These are phyloP conservation scores for Penicillium maclennaniae DNA, from an alignment of 495 filamentous ascomycete genomes.

Conservation along the genomic window DNA sequence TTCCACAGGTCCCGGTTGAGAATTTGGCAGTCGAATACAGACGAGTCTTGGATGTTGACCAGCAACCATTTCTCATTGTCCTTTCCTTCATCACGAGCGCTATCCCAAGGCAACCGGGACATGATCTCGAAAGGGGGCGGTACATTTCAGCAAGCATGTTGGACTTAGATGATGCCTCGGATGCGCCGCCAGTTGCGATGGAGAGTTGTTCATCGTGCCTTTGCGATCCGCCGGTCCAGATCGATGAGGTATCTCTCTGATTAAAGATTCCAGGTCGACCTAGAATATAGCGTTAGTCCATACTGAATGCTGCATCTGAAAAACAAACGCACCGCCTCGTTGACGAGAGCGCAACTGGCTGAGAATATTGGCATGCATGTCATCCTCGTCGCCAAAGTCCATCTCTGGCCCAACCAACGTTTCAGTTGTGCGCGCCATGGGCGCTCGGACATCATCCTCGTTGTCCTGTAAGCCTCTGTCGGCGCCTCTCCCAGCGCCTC, in stretches of 20 bases:
- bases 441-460: slow-evolving; percentile 74
- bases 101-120: slow-evolving; percentile 66
- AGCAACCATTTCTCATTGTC: slow-evolving; percentile 88
- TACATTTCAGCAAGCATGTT: slow-evolving; percentile 83
- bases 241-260: slow-evolving; percentile 61
- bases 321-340: slow-evolving; percentile 43
- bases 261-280: slow-evolving; percentile 78
- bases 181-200: slow-evolving; percentile 68
- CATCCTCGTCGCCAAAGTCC: slow-evolving; percentile 55
- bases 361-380: slow-evolving; percentile 59
- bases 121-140: slow-evolving; percentile 90
- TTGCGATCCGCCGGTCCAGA: slow-evolving; percentile 66
- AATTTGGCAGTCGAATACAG: slow-evolving; percentile 86
- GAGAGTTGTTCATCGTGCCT: slow-evolving; percentile 51
- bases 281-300: slow-evolving; percentile 20
- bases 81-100: slow-evolving; percentile 77
- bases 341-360: slow-evolving; percentile 61
- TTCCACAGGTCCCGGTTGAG: slow-evolving; percentile 97
- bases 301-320: too few species aligned
- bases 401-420: slow-evolving; percentile 74
- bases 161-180: slow-evolving; percentile 64
- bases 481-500: slow-evolving; percentile 26
- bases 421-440: slow-evolving; percentile 87
- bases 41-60: slow-evolving; percentile 89
- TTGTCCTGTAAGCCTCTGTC: slow-evolving; percentile 16